A percentile compares a stretch with the other conserved stretches of the same genome.
Conservation (phyloP, 495 filamentous ascomycete species). For the Pseudoneurospora amorphoporcata region DNA sequence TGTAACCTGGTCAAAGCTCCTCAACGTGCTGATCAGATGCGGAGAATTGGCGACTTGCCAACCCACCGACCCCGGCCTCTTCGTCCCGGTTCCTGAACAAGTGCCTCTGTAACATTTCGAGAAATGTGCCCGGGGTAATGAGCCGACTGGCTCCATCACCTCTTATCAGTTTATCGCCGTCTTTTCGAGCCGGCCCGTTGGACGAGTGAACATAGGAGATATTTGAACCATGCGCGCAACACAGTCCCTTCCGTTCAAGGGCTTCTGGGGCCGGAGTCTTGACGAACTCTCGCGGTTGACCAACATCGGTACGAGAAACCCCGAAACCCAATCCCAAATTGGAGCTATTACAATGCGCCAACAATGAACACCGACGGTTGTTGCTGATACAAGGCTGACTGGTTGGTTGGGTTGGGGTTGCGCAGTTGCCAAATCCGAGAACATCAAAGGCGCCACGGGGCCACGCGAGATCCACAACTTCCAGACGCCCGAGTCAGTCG, state of each 20-base stretch:
- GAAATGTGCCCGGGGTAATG: constrained; percentile 6
- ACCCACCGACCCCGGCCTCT: not conserved
- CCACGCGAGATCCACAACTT: constrained; percentile 56
- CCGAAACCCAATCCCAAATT: not conserved
- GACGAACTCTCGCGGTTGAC: constrained; percentile 38
- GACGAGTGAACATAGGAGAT: not conserved
- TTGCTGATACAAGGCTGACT: not conserved
- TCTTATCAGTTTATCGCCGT: not conserved
- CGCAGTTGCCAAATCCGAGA: constrained; percentile 39
- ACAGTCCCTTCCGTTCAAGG: constrained; percentile 25
- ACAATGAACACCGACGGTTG: not conserved
- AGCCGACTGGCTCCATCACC: constrained; percentile 11
- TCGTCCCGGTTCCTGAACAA: not conserved
- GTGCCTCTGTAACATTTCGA: not conserved
- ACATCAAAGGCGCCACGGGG: constrained; percentile 41
- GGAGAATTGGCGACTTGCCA: not conserved
- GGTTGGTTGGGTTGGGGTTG: not conserved
- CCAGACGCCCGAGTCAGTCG: constrained; percentile 48
- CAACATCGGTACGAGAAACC: constrained; percentile 27
- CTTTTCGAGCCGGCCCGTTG: not conserved
- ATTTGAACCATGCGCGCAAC: constrained; percentile 31
- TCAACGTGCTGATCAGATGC: not conserved
- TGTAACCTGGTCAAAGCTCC: not conserved
- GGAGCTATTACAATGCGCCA: not conserved
- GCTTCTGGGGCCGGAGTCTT: constrained; percentile 35